These are phyloP conservation scores for Didymella glomerata DNA, from an alignment of 2,329 filamentous ascomycete species.

Conservation along the genomic window DNA sequence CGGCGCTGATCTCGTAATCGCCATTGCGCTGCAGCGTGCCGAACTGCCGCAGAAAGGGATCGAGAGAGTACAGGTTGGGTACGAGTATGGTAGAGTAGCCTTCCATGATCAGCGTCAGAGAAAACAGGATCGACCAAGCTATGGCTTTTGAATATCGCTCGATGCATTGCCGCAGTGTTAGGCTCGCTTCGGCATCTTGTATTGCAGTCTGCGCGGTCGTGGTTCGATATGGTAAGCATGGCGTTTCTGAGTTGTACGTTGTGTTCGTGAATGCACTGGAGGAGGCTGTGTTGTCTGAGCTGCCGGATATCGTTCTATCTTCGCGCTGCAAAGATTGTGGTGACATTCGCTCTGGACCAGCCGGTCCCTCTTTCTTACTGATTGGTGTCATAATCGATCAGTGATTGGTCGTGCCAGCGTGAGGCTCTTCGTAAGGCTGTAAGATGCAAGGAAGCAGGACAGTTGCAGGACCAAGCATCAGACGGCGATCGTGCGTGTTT, in stretches of 20 bases:
- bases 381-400: not conserved
- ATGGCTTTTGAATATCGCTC: conserved; percentile 86
- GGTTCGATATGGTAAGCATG: conserved; percentile 1
- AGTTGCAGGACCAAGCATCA: not conserved
- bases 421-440: not conserved
- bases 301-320: conserved; percentile 2
- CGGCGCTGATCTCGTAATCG: conserved; percentile 49
- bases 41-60: conserved; percentile 51
- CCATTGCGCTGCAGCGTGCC: conserved; percentile 31
- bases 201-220: not conserved
- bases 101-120: conserved; percentile 86
- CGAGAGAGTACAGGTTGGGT: conserved; percentile 72
- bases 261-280: conserved; percentile 1
- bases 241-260: conserved; percentile 8
- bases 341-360: not conserved
- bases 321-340: not conserved
- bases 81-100: conserved; percentile 82
- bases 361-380: not conserved
- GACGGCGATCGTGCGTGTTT: conserved; percentile 4
- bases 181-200: conserved; percentile 17
- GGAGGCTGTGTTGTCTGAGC: not conserved
- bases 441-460: not conserved
- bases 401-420: not conserved
- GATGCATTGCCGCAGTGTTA: conserved; percentile 72
- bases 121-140: conserved; percentile 80